These are phyloP conservation scores for Vicia sativa DNA, from an alignment of 306 rosid genomes.

Conservation along the genomic window DNA sequence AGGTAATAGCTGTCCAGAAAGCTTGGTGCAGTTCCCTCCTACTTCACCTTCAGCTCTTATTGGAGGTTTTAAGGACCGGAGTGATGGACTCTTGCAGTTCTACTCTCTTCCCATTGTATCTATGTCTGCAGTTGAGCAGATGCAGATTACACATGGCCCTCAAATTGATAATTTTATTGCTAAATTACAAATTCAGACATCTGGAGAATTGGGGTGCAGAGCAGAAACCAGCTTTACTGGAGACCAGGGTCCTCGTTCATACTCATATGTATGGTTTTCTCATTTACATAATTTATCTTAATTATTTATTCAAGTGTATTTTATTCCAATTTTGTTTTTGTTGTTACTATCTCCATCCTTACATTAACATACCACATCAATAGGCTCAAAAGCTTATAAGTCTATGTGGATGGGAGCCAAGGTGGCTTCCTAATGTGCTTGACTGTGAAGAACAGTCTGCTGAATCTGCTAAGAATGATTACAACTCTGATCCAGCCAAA, in stretches of 20 bases:
- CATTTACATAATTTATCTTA: slow-evolving; percentile 3
- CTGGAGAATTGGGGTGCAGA: slow-evolving; percentile 68
- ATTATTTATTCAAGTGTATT: slow-evolving; percentile 30
- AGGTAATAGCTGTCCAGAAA: slow-evolving; percentile 96
- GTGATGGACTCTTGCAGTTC: slow-evolving; percentile 97
- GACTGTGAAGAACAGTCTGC: slow-evolving; percentile 98
- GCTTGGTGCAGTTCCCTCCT: slow-evolving; percentile 98
- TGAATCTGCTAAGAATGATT: slow-evolving; percentile 93
- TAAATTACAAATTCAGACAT: slow-evolving; percentile 51
- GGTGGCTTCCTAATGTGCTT: slow-evolving; percentile 86
- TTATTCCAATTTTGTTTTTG: slow-evolving; percentile 22
- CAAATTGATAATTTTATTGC: slow-evolving; percentile 74
- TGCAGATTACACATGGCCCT: slow-evolving; percentile 66
- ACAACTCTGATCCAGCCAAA: slow-evolving; percentile 70
- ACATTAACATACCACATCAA: slow-evolving; percentile 33
- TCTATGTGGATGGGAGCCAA: slow-evolving; percentile 98
- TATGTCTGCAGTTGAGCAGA: slow-evolving; percentile 73
- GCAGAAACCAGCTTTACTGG: slow-evolving; percentile 66
- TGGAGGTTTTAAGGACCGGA: slow-evolving; percentile 95
- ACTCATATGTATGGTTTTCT: slow-evolving; percentile 64
- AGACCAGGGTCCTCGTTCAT: slow-evolving; percentile 65
- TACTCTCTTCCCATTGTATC: slow-evolving; percentile 74
- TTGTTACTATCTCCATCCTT: slow-evolving; percentile 35
- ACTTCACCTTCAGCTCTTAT: slow-evolving; percentile 88
- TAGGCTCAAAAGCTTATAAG: slow-evolving; percentile 93